Base-by-base conservation (phyloP, 2,329 filamentous ascomycete species). In the Diplodia corticola region DNA sequence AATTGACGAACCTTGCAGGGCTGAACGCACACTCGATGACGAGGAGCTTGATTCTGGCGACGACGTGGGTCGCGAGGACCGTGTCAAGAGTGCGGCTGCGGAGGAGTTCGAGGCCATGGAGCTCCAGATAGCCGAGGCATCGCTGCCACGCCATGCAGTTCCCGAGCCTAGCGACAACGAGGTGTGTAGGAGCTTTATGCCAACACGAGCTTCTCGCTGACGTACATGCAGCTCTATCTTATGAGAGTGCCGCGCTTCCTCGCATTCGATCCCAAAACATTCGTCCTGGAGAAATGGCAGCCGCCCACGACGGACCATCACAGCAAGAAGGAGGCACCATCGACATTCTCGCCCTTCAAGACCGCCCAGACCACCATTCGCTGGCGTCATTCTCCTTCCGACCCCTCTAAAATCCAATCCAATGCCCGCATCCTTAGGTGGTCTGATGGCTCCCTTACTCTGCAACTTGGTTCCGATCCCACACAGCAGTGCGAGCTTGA, bases 371-470 rank as follows among this genome's bases (percentile, higher is more conserved):
- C 87, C 44, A 88, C 89, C 1, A 83, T 91, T 55, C 88, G 91
- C 68, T 91, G 89, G 78, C 87, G 89, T 64, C 86, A 85, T 72
- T 88, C 91, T 67, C 82, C 87, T 10, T 83, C 83, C n/a, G 80
- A 88, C 65, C 89, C 87, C 1, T 84, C 85, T 57, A 81, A 87
- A 68, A 81, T 93, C 13, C 86, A 90, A 74, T 93, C 90, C 73
- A 94, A 94, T 74, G 86, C 91, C 2, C 85, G 89, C 69, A 80
- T 94, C 33, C 86, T 91, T 73, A 86, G 86, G 70, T 94, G 91
- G 91, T 92, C 88, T 68, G 91, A 94, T 73, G 91, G 91, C 30
- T 92, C 89, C 4, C 80, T 91, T 17, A 93, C 90, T 12, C 81
- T 94, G 26, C 86, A 89, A n/a, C 82, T 93, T 26, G 91, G 90